Evolutionary conservation across 306 rosid species (phyloP).

Genomic region (Vigna angularis): DNA sequence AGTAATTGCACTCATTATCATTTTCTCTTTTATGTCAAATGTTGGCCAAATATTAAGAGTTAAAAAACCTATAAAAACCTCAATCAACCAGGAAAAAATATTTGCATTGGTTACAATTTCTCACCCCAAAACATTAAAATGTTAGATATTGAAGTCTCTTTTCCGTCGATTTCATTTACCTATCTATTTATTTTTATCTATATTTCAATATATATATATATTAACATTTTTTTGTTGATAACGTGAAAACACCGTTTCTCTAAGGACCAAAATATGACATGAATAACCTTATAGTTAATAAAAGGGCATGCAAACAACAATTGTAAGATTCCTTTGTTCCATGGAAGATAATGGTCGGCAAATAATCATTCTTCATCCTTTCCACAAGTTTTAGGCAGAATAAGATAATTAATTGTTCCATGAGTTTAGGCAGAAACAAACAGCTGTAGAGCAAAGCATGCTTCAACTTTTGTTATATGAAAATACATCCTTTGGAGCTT

Average conservation of each 20-base stretch:
- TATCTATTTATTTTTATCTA: too few species aligned
- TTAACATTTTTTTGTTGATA: neutral
- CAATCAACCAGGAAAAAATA: too few species aligned
- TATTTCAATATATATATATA: neutral
- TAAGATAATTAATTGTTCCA: constrained; percentile 9
- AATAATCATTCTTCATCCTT: constrained; percentile 30
- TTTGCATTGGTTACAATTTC: too few species aligned
- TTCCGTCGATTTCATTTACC: too few species aligned
- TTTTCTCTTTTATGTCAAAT: too few species aligned
- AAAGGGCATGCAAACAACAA: neutral
- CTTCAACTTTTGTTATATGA: constrained; percentile 26
- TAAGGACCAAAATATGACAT: neutral
- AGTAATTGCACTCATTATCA: too few species aligned
- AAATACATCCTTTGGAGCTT: constrained; percentile 5
- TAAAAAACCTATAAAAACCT: too few species aligned
- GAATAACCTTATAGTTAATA: neutral
- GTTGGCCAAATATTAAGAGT: too few species aligned
- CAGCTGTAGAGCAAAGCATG: constrained; percentile 19
- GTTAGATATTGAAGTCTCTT: too few species aligned
- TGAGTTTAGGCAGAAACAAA: constrained; percentile 26
- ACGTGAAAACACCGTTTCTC: neutral
- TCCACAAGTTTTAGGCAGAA: constrained; percentile 21
- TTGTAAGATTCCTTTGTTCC: neutral
- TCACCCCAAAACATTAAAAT: too few species aligned
- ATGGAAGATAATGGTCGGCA: constrained; percentile 21